Percentiles rank a stretch among this genome's conserved stretches.
Evolutionary conservation across 352 stramenopile genomes (phyloP).

Genomic region (Phytopythium litorale): DNA sequence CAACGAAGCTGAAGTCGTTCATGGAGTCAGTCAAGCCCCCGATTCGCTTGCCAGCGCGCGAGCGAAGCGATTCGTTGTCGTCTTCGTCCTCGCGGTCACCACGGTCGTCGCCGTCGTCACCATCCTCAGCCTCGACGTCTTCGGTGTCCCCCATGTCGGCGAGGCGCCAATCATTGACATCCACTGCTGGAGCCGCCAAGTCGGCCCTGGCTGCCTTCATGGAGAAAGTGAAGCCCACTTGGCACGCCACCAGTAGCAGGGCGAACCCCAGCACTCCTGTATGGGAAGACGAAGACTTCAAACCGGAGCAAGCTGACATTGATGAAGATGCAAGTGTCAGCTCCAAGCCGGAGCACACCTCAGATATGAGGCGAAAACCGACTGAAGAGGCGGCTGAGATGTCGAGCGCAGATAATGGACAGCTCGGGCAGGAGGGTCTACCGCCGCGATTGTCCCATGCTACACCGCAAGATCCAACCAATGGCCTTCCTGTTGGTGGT

Average conservation of each 20-base stretch:
- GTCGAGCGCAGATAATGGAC: not conserved
- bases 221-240: constrained; percentile 2
- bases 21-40: not conserved
- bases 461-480: not conserved
- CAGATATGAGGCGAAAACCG: not conserved
- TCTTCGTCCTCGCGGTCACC: not conserved
- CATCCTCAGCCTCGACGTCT: constrained; percentile 3
- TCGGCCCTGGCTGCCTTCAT: not conserved
- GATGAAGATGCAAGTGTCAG: not conserved
- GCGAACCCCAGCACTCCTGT: not conserved
- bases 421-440: not conserved
- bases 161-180: not conserved
- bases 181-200: not conserved
- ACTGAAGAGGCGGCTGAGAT: not conserved
- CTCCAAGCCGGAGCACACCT: not conserved
- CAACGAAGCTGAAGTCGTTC: not conserved
- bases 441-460: not conserved
- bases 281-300: not conserved
- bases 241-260: not conserved
- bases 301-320: not conserved
- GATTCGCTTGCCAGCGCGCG: not conserved
- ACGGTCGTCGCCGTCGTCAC: not conserved
- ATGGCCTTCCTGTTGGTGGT: not conserved
- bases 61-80: not conserved
- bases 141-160: not conserved